Percentiles rank a stretch among this genome's conserved stretches.
Evolutionary conservation across 2,329 filamentous ascomycete species (phyloP).

Genomic region (Penicillium corylophilum): DNA sequence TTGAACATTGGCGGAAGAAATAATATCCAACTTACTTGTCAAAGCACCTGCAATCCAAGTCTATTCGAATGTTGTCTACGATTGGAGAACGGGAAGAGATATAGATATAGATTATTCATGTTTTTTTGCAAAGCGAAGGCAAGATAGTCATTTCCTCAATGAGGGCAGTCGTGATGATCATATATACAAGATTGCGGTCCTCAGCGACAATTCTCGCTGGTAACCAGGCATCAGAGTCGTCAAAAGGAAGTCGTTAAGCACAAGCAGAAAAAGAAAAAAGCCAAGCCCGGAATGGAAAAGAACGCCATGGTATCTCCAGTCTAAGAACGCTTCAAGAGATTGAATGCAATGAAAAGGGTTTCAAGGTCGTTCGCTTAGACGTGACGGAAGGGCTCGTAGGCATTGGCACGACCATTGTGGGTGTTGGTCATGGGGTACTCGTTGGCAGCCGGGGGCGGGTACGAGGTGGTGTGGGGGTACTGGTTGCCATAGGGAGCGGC

Average conservation of each 20-base stretch:
- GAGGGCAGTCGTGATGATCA: not conserved
- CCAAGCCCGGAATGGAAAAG: conserved; percentile 2
- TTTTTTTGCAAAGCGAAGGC: not conserved
- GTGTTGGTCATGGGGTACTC: conserved; percentile 28
- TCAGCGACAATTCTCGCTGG: not conserved
- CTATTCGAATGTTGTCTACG: not conserved
- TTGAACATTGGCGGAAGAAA: not conserved
- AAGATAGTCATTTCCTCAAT: not conserved
- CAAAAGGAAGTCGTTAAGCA: not conserved
- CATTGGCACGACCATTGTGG: conserved; percentile 22
- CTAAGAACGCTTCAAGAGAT: conserved; percentile 20
- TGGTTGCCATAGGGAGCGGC: conserved; percentile 22
- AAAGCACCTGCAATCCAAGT: not conserved
- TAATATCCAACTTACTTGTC: no score
- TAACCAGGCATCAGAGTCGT: not conserved
- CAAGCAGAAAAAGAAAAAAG: conserved; percentile 1
- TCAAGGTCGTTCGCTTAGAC: conserved; percentile 21
- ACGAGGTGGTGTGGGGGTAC: conserved; percentile 28
- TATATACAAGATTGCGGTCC: not conserved
- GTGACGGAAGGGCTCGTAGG: conserved; percentile 42
- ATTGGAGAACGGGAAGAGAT: not conserved
- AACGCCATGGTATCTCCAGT: conserved; percentile 25
- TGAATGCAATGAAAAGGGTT: conserved; percentile 5
- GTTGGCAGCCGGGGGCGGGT: conserved; percentile 24
- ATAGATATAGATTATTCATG: not conserved